Conservation (phyloP, 1,284 basidiomycete genomes). For the Veloporphyrellus conicus region DNA sequence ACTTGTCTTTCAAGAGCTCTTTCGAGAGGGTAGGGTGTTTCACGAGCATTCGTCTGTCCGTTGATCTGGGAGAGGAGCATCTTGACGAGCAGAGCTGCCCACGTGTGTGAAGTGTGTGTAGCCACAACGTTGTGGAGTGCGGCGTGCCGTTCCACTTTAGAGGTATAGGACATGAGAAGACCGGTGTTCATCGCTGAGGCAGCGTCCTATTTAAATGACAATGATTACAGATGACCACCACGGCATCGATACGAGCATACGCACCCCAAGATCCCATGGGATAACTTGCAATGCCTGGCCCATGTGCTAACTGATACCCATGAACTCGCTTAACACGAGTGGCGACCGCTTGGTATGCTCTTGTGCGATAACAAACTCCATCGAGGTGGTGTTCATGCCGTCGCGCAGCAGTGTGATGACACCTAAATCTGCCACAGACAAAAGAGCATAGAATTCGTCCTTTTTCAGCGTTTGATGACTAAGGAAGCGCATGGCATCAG, state of each 20-base stretch:
- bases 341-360: conserved; percentile 77
- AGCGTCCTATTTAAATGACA: conserved; percentile 59
- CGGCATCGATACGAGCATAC: background rate
- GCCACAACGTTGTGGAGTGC: conserved; percentile 81
- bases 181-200: conserved; percentile 93
- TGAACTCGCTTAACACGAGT: conserved; percentile 93
- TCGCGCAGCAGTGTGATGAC: conserved; percentile 95
- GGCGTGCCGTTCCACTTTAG: conserved; percentile 76
- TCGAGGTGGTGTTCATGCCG: conserved; percentile 98
- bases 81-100: conserved; percentile 88
- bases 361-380: conserved; percentile 98
- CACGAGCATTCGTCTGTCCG: conserved; percentile 76
- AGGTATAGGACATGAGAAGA: conserved; percentile 73
- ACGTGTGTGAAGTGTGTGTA: conserved; percentile 94
- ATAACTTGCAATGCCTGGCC: conserved; percentile 78
- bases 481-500: background rate
- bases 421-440: conserved; percentile 91
- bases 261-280: conserved; percentile 83
- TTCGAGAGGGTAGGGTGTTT: conserved; percentile 84
- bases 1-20: conserved; percentile 59
- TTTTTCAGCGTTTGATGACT: conserved; percentile 97
- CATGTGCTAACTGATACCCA: conserved; percentile 92
- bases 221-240: background rate
- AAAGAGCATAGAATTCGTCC: conserved; percentile 97
- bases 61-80: conserved; percentile 83